These are phyloP conservation scores for Colletotrichum musae DNA, from an alignment of 2,329 filamentous ascomycete genomes.

Conservation along the genomic window DNA sequence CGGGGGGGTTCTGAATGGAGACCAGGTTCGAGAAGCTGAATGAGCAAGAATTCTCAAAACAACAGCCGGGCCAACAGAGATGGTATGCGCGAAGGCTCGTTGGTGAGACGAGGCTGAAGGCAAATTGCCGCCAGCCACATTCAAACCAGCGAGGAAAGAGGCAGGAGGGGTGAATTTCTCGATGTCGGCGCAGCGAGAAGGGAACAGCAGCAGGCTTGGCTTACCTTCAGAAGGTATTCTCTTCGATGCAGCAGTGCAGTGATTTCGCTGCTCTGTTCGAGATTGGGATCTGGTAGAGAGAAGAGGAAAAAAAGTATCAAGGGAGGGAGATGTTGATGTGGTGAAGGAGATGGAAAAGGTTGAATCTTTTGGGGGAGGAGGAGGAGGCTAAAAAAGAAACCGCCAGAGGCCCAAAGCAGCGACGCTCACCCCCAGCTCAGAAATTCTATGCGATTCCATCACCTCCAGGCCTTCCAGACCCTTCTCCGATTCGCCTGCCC, in stretches of 20 bases:
- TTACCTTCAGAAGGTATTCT: constrained; percentile 41
- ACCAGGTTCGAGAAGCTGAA: not conserved
- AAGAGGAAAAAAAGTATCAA: constrained; percentile 32
- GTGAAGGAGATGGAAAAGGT: constrained; percentile 38
- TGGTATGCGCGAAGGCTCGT: too few species aligned
- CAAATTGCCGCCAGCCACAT: not conserved
- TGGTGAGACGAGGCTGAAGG: constrained; percentile 15
- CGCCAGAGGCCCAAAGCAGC: constrained; percentile 39
- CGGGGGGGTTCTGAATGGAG: not conserved
- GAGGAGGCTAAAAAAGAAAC: constrained; percentile 55
- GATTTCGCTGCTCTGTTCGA: constrained; percentile 47
- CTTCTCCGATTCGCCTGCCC: constrained; percentile 44
- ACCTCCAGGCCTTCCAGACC: constrained; percentile 45
- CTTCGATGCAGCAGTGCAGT: constrained; percentile 43
- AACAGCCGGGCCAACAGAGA: not conserved
- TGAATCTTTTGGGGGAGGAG: constrained; percentile 41
- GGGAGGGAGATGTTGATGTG: constrained; percentile 31
- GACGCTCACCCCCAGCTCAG: constrained; percentile 47
- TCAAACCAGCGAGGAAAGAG: not conserved
- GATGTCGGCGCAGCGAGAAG: constrained; percentile 21
- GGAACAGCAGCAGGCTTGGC: constrained; percentile 14
- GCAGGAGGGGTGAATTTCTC: constrained; percentile 8
- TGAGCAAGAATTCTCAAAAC: not conserved
- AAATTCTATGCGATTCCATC: constrained; percentile 65
- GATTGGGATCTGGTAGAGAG: constrained; percentile 44